Percentiles rank a stretch among this genome's conserved stretches.
Conservation (phyloP, 345 rosid species). For the Melastoma malabathricum region DNA sequence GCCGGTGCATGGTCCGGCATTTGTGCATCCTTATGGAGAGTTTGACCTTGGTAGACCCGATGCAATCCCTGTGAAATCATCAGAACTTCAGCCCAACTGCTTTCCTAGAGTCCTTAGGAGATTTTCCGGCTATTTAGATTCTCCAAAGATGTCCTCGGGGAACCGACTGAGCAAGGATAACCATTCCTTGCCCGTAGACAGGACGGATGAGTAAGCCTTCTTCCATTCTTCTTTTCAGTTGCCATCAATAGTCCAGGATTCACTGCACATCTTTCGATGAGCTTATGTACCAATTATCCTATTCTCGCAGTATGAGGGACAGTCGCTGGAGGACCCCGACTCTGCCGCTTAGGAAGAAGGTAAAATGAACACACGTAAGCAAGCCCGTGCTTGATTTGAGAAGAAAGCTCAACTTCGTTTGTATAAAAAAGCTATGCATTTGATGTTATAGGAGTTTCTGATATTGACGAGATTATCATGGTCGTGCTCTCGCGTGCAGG, state of each 20-base stretch:
- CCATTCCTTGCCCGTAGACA: conserved; percentile 20
- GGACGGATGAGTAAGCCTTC: conserved; percentile 22
- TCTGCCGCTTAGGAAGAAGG: conserved; percentile 33
- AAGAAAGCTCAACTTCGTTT: too few species aligned
- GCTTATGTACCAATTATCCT: neutral
- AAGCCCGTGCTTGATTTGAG: neutral
- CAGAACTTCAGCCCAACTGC: conserved; percentile 26
- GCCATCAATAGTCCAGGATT: neutral
- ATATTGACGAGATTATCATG: neutral
- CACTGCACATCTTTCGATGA: neutral
- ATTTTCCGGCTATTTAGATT: conserved; percentile 9
- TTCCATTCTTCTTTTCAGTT: neutral
- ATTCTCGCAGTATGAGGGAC: conserved; percentile 37
- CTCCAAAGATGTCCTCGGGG: conserved; percentile 7
- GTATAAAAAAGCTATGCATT: too few species aligned
- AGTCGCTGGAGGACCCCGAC: conserved; percentile 56
- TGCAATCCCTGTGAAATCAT: conserved; percentile 12
- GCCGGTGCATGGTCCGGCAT: conserved; percentile 10
- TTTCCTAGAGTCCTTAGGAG: conserved; percentile 24
- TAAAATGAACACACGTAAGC: neutral
- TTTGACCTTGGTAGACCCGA: conserved; percentile 8
- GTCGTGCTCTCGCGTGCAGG: conserved; percentile 22
- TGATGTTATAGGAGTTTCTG: neutral
- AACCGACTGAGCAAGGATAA: conserved; percentile 16
- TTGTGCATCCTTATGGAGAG: conserved; percentile 18